phyloP scores from a whole-genome alignment of 2,329 filamentous ascomycete species.

The Ophiocordyceps sinensis region DNA sequence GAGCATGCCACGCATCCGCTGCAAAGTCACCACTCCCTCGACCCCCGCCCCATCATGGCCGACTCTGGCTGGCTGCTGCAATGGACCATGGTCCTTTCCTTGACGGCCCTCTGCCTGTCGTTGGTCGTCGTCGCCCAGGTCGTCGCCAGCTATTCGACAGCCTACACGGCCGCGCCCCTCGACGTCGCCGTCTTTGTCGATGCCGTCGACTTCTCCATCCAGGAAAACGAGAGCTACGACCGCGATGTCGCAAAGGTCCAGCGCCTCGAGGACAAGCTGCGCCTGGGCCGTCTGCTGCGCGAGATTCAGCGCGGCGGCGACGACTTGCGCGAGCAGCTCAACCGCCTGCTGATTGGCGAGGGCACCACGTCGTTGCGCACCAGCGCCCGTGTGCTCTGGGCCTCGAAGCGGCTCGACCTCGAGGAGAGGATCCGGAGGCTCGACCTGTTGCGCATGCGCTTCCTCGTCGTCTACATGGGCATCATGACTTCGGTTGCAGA shows the following conservation, averaged over 20 bases:
- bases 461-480: conserved; percentile 49
- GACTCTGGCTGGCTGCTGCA: conserved; percentile 34
- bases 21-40: conserved; percentile 3
- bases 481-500: conserved; percentile 28
- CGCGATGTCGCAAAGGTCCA: conserved; percentile 41
- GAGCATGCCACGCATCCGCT: conserved; percentile 3
- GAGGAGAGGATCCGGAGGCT: conserved; percentile 44
- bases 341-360: conserved; percentile 33
- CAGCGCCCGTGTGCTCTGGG: conserved; percentile 42
- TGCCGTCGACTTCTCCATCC: conserved; percentile 44
- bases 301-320: conserved; percentile 48
- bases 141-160: conserved; percentile 34
- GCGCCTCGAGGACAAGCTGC: conserved; percentile 47
- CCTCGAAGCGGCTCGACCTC: conserved; percentile 34
- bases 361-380: conserved; percentile 27
- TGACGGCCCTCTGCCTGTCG: conserved; percentile 43
- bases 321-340: conserved; percentile 46
- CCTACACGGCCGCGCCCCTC: conserved; percentile 41
- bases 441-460: conserved; percentile 49
- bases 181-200: conserved; percentile 45
- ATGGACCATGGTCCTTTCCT: conserved; percentile 42
- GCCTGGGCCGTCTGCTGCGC: conserved; percentile 40
- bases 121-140: conserved; percentile 39
- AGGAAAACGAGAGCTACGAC: conserved; percentile 51
- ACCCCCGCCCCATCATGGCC: conserved; percentile 27